Evolutionary conservation across 2,329 filamentous ascomycete species (phyloP).

Genomic region (Emmonsiellopsis sp.): DNA sequence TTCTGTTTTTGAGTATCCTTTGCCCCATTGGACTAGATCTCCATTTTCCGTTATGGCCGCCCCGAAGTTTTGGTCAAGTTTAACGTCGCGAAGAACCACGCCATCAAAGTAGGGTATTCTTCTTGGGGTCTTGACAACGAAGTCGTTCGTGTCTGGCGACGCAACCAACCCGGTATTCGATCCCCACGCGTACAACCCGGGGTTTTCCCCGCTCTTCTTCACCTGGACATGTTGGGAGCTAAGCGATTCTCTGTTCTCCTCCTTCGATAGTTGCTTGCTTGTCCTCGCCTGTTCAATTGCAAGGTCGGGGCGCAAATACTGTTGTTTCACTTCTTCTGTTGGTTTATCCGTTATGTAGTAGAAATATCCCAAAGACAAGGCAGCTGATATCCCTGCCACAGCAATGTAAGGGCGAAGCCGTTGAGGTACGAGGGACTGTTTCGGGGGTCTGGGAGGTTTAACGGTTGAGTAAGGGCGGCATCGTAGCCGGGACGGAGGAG

Average conservation of each 20-base stretch:
- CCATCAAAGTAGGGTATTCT: slow-evolving; percentile 77
- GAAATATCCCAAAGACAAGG: background rate
- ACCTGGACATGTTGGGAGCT: slow-evolving; percentile 84
- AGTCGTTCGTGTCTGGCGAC: slow-evolving; percentile 70
- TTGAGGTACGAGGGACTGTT: background rate
- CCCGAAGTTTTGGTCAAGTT: slow-evolving; percentile 72
- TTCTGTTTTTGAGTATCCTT: slow-evolving; percentile 58
- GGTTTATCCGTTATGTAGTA: background rate
- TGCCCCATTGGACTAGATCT: slow-evolving; percentile 86
- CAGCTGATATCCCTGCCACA: background rate
- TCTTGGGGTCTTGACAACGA: slow-evolving; percentile 68
- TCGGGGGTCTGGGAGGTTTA: background rate
- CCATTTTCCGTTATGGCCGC: slow-evolving; percentile 82
- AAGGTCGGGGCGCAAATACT: slow-evolving; percentile 32
- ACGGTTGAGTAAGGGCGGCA: background rate
- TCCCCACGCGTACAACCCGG: slow-evolving; percentile 90
- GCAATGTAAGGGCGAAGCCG: background rate
- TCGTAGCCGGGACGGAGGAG: background rate
- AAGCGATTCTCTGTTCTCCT: slow-evolving; percentile 66
- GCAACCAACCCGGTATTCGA: slow-evolving; percentile 79
- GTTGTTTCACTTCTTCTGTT: background rate
- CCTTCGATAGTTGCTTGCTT: slow-evolving; percentile 47
- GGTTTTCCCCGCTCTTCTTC: slow-evolving; percentile 68
- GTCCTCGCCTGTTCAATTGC: slow-evolving; percentile 60
- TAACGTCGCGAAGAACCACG: slow-evolving; percentile 74